These are phyloP conservation scores for Lathyrus sativus DNA, from an alignment of 306 rosid species.

Conservation along the genomic window DNA sequence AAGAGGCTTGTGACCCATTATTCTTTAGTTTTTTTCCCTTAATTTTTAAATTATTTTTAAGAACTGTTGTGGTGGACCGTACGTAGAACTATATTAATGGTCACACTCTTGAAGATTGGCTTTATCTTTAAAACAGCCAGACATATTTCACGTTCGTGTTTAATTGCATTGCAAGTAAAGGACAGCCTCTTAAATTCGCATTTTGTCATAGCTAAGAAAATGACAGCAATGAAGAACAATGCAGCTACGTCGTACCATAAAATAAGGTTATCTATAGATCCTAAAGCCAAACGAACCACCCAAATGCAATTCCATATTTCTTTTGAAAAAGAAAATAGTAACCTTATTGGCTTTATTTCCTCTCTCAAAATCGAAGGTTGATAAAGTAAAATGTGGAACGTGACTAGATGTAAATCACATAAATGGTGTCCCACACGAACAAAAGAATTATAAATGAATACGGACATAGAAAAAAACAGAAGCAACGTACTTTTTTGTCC, in stretches of 20 bases:
- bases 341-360: neutral
- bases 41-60: no score
- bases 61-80: no score
- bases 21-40: no score
- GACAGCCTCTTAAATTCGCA: slow-evolving; percentile 42
- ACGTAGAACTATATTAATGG: no score
- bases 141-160: slow-evolving; percentile 36
- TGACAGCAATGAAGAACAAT: slow-evolving; percentile 1
- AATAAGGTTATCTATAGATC: no score
- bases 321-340: neutral
- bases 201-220: slow-evolving; percentile 39
- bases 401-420: slow-evolving; percentile 8
- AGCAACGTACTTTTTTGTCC: neutral
- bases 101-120: slow-evolving; percentile 15
- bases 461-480: neutral
- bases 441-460: slow-evolving; percentile 37
- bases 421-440: slow-evolving; percentile 18
- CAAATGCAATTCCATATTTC: neutral
- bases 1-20: no score
- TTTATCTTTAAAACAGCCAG: slow-evolving; percentile 33
- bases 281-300: neutral
- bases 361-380: neutral
- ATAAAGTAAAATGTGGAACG: neutral
- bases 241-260: slow-evolving; percentile 42
- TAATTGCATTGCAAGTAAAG: slow-evolving; percentile 45